Conservation (phyloP, 441 rosid genomes). For the Francoa sonchifolia region DNA sequence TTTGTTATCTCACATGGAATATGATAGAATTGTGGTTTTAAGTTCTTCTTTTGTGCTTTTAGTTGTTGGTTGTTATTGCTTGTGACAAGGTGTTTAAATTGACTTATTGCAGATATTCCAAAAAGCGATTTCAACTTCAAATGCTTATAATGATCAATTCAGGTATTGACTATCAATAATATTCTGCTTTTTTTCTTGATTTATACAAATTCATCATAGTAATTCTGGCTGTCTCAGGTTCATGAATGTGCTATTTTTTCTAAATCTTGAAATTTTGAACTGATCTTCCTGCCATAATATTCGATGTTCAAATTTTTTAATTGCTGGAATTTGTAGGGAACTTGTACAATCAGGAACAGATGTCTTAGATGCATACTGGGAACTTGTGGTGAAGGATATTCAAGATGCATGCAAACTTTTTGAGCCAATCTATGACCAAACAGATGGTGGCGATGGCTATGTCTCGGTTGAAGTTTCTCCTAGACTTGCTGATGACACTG, state of each 20-base stretch:
- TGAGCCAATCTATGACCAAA: slow-evolving; percentile 80
- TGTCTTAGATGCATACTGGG: slow-evolving; percentile 89
- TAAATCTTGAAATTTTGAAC: too few relatives aligned
- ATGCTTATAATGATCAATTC: slow-evolving; percentile 94
- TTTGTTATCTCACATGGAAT: too few relatives aligned
- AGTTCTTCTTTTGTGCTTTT: background rate
- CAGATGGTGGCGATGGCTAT: slow-evolving; percentile 87
- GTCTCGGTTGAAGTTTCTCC: slow-evolving; percentile 98
- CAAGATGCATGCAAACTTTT: slow-evolving; percentile 95
- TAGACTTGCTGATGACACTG: slow-evolving; percentile 76
- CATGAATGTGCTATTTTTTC: background rate
- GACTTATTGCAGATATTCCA: slow-evolving; percentile 74
- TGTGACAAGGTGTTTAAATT: slow-evolving; percentile 10
- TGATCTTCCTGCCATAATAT: slow-evolving; percentile 1
- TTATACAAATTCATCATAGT: too few relatives aligned
- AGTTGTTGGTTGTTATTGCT: background rate
- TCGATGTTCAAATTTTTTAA: background rate
- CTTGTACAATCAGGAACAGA: slow-evolving; percentile 85
- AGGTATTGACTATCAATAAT: slow-evolving; percentile 29
- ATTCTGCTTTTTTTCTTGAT: background rate
- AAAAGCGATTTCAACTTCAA: slow-evolving; percentile 91
- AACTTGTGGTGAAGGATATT: slow-evolving; percentile 91
- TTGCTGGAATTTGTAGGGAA: slow-evolving; percentile 35
- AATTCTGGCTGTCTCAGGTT: too few relatives aligned
- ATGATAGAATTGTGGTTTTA: too few relatives aligned